phyloP scores from a whole-genome alignment of 2,329 filamentous ascomycete species.

The Pseudocercospora macadamiae region DNA sequence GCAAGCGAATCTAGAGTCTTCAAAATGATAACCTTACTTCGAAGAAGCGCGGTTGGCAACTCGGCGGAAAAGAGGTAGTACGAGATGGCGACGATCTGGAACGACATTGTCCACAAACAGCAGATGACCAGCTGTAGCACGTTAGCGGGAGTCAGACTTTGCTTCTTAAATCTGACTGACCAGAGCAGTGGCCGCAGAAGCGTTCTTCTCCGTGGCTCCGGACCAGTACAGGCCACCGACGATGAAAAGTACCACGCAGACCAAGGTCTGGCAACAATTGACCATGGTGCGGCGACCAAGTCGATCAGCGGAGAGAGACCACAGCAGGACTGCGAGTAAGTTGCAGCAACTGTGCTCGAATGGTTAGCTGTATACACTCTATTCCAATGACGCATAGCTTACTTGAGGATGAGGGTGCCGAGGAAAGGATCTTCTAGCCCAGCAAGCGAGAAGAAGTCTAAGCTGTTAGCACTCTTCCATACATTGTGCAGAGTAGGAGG shows the following conservation, averaged over 20 bases:
- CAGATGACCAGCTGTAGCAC: slow-evolving; percentile 9
- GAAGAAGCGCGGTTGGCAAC: slow-evolving; percentile 7
- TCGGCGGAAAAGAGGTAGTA: slow-evolving; percentile 12
- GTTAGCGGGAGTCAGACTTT: neutral
- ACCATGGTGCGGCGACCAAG: slow-evolving; percentile 6
- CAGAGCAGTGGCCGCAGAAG: slow-evolving; percentile 1
- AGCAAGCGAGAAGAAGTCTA: slow-evolving; percentile 12
- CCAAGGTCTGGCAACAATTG: slow-evolving; percentile 10
- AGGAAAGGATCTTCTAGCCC: slow-evolving; percentile 10
- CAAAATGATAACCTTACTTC: too few relatives aligned
- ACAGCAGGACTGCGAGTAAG: neutral
- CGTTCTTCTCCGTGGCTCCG: neutral
- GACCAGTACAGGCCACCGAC: slow-evolving; percentile 8
- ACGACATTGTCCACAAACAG: slow-evolving; percentile 13
- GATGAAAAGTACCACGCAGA: slow-evolving; percentile 7
- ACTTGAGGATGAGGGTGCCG: slow-evolving; percentile 10
- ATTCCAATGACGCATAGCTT: neutral
- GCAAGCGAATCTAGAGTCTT: too few relatives aligned
- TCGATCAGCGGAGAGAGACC: slow-evolving; percentile 8
- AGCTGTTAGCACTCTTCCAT: neutral
- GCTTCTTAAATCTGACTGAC: neutral
- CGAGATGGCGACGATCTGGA: slow-evolving; percentile 10
- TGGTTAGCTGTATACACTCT: neutral
- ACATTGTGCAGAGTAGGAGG: too few relatives aligned
- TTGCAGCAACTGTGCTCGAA: slow-evolving; percentile 2